These are phyloP conservation scores for Umbelopsis vinacea DNA, from an alignment of 192 early-diverging fungal genomes.

Conservation along the genomic window DNA sequence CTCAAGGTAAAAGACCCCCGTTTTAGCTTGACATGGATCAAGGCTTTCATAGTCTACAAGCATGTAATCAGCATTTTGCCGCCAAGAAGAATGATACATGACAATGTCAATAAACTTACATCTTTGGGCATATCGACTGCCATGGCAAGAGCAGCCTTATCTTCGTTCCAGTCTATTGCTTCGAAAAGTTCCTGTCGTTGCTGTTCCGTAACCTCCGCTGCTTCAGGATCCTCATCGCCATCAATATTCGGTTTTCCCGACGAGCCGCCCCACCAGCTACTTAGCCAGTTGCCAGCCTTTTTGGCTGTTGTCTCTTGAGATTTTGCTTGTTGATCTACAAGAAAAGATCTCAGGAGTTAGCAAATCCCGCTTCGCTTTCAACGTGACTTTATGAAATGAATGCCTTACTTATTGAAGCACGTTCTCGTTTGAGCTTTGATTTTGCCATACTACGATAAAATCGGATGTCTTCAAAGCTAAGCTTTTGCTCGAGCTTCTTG, in stretches of 20 bases:
- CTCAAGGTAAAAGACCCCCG: constrained; percentile 81
- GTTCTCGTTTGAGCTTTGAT: constrained; percentile 63
- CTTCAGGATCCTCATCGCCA: not conserved
- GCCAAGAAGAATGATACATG: not conserved
- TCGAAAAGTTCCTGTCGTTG: constrained; percentile 84
- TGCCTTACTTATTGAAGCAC: constrained; percentile 46
- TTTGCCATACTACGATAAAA: constrained; percentile 72
- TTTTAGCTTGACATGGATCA: constrained; percentile 64
- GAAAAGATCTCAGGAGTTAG: constrained; percentile 33
- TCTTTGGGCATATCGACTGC: constrained; percentile 67
- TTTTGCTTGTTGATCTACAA: not conserved
- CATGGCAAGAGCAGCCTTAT: constrained; percentile 52
- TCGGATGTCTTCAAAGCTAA: constrained; percentile 80
- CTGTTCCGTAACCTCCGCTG: constrained; percentile 59
- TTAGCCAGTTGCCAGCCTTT: constrained; percentile 52
- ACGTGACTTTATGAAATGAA: not conserved
- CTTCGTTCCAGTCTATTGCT: constrained; percentile 80
- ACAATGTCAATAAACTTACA: constrained; percentile 37
- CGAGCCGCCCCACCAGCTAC: constrained; percentile 38
- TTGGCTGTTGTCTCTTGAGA: constrained; percentile 41
- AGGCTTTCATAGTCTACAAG: constrained; percentile 62
- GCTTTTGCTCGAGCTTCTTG: constrained; percentile 60
- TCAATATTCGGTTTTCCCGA: not conserved
- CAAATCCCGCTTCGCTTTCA: too few species aligned
- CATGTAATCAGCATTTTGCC: constrained; percentile 24